Conservation (phyloP, 805 yeast genomes). For the Zygotorulaspora danielsina region DNA sequence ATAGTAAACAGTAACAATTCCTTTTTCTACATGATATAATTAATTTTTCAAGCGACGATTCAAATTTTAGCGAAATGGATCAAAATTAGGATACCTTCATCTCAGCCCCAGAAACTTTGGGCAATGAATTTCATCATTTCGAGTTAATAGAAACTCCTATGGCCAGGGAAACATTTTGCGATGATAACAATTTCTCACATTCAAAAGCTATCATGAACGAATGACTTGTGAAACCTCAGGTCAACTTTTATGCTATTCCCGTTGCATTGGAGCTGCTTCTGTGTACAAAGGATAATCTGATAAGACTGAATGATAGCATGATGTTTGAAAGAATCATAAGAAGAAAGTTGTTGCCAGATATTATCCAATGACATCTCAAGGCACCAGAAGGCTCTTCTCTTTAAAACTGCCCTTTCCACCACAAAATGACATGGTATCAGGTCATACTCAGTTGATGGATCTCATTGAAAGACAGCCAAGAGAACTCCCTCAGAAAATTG, state of each 20-base stretch:
- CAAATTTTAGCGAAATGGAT: conserved; percentile 8
- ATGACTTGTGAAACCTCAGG: conserved; percentile 6
- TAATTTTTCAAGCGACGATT: conserved; percentile 14
- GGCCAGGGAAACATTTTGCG: conserved; percentile 1
- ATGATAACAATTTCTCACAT: neutral
- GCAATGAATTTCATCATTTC: conserved; percentile 4
- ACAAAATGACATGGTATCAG: conserved; percentile 1
- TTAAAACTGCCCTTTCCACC: conserved; percentile 8
- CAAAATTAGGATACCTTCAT: conserved; percentile 1
- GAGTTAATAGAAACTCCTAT: conserved; percentile 11
- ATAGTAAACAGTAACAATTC: conserved; percentile 10
- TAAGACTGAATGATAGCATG: conserved; percentile 11
- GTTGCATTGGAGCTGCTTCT: conserved; percentile 7
- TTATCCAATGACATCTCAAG: conserved; percentile 14
- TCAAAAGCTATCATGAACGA: conserved; percentile 3
- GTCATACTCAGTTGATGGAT: conserved; percentile 1
- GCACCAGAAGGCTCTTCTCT: conserved; percentile 9
- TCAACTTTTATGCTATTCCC: conserved; percentile 11
- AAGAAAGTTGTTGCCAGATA: conserved; percentile 9
- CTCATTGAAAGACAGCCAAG: conserved; percentile 8
- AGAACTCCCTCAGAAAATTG: conserved; percentile 9
- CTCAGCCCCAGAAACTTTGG: conserved; percentile 2
- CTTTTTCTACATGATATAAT: conserved; percentile 12
- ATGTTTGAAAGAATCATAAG: conserved; percentile 13
- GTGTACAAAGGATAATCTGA: conserved; percentile 11